Conservation (phyloP, 306 rosid species). For the Vicia faba region DNA sequence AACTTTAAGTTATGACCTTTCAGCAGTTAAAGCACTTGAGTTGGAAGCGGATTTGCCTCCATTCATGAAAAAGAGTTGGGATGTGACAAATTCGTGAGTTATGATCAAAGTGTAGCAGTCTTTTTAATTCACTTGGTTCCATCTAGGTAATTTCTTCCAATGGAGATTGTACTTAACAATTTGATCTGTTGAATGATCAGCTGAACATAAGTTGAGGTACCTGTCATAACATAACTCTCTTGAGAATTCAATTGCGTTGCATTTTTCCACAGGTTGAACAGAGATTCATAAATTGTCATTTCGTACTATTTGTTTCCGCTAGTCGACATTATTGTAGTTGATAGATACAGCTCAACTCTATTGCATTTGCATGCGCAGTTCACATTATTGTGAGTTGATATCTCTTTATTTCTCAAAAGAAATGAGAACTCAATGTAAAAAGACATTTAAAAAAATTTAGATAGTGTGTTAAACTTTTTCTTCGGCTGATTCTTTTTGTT, state of each 20-base stretch:
- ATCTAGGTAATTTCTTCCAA: neutral
- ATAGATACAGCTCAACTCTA: neutral
- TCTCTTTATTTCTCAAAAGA: neutral
- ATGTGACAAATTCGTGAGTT: constrained; percentile 50
- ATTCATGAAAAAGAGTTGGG: constrained; percentile 92
- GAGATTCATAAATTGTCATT: neutral
- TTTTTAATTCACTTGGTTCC: constrained; percentile 30
- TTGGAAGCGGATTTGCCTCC: constrained; percentile 71
- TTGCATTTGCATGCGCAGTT: neutral
- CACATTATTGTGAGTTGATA: neutral
- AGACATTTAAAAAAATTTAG: neutral
- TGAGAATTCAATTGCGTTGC: constrained; percentile 1
- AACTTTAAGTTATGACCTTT: constrained; percentile 56
- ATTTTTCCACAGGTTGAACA: neutral
- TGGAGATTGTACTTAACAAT: constrained; percentile 4
- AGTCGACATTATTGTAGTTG: neutral
- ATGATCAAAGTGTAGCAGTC: neutral
- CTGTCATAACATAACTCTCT: neutral
- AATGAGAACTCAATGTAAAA: neutral
- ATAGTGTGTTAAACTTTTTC: too few relatives aligned
- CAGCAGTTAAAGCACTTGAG: constrained; percentile 57
- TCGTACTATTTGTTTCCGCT: constrained; percentile 5
- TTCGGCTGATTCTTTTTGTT: too few relatives aligned
- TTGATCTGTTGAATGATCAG: neutral
- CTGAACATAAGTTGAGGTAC: neutral